phyloP scores from a whole-genome alignment of 305 asterid genomes.

The Rubia peregrina region DNA sequence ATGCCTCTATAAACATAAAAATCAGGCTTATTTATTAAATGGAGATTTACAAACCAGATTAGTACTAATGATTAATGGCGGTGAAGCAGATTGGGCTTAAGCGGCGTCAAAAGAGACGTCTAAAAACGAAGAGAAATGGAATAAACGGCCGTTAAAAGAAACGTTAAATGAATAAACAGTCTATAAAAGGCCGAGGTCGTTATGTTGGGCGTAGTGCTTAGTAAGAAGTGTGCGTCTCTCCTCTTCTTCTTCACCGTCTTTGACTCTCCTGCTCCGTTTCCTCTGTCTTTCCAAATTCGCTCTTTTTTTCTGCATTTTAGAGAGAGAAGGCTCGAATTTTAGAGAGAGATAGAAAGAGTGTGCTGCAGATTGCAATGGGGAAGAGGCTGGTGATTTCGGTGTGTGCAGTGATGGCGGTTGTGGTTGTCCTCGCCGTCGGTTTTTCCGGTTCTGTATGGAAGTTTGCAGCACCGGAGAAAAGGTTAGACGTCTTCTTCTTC shows the following conservation, averaged over 20 bases:
- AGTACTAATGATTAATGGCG: background rate
- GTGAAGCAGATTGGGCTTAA: background rate
- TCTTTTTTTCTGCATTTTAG: constrained; percentile 1
- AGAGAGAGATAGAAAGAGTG: background rate
- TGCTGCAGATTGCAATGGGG: background rate
- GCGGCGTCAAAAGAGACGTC: constrained; percentile 11
- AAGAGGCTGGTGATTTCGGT: constrained; percentile 12
- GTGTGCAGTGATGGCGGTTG: constrained; percentile 16
- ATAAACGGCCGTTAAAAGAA: constrained; percentile 23
- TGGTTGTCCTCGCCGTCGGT: constrained; percentile 14
- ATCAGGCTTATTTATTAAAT: too few species aligned
- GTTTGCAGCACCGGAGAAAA: constrained; percentile 8
- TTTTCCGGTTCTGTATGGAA: constrained; percentile 6
- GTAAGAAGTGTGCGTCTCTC: background rate
- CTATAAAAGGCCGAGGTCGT: constrained; percentile 32
- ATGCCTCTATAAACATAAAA: too few species aligned
- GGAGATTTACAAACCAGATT: background rate
- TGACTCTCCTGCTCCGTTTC: constrained; percentile 6
- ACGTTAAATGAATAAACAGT: constrained; percentile 17
- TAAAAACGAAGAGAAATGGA: background rate
- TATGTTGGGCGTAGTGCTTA: constrained; percentile 25
- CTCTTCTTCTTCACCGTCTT: constrained; percentile 8
- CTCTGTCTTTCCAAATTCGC: background rate
- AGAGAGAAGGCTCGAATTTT: constrained; percentile 13
- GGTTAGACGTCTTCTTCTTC: constrained; percentile 9